Evolutionary conservation across 1,284 basidiomycete genomes (phyloP).

Genomic region (Ceratobasidium sp.): DNA sequence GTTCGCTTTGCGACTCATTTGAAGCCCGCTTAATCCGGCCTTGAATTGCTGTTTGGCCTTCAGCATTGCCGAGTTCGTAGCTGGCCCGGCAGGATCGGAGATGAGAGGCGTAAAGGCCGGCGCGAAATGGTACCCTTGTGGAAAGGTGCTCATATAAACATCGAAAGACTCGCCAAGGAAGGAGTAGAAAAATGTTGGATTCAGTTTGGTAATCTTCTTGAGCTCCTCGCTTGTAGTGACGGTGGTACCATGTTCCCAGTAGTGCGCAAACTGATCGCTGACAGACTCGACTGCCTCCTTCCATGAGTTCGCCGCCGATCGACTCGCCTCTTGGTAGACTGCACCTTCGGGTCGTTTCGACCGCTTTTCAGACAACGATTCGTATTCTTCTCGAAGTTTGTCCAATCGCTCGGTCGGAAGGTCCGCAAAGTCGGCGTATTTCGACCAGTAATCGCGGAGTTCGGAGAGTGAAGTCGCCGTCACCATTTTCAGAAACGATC

Average conservation of each 20-base stretch:
- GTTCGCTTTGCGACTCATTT: slow-evolving; percentile 33
- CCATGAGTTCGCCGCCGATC: slow-evolving; percentile 60
- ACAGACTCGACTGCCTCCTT: too few relatives aligned
- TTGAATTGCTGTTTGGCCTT: slow-evolving; percentile 56
- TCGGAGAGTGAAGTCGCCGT: slow-evolving; percentile 61
- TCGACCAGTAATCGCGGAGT: slow-evolving; percentile 62
- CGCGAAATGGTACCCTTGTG: slow-evolving; percentile 41
- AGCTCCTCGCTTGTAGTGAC: slow-evolving; percentile 42
- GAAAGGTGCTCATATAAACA: slow-evolving; percentile 61
- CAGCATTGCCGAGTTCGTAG: slow-evolving; percentile 53
- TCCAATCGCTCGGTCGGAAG: slow-evolving; percentile 46
- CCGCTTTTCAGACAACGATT: slow-evolving; percentile 3
- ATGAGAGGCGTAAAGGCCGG: slow-evolving; percentile 27
- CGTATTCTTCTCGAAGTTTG: slow-evolving; percentile 8
- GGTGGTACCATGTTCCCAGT: too few relatives aligned
- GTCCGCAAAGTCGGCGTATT: slow-evolving; percentile 56
- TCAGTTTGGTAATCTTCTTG: slow-evolving; percentile 58
- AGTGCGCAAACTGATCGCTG: too few relatives aligned
- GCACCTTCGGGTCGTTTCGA: background rate
- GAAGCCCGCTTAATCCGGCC: slow-evolving; percentile 59
- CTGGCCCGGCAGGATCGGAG: slow-evolving; percentile 24
- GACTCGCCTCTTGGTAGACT: slow-evolving; percentile 49
- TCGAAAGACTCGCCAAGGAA: slow-evolving; percentile 60
- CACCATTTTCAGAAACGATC: slow-evolving; percentile 59
- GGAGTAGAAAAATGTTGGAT: slow-evolving; percentile 67